phyloP scores from a whole-genome alignment of 768 basidiomycete genomes.

The Mycena pura region DNA sequence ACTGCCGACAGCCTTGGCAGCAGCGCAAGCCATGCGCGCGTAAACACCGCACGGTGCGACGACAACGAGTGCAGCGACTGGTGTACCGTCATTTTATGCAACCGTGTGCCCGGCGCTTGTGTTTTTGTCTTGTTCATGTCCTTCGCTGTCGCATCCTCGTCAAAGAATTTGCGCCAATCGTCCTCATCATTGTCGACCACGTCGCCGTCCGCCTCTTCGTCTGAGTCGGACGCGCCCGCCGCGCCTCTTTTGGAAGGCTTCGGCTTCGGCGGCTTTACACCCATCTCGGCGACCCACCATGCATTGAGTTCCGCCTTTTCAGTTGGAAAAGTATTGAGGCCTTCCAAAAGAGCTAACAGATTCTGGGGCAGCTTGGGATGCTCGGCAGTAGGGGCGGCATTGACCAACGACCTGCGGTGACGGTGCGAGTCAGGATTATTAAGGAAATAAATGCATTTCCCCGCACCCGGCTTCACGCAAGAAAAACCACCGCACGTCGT shows the following conservation, averaged over 20 bases:
- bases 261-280: slow-evolving; percentile 58
- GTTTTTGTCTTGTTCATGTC: slow-evolving; percentile 44
- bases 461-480: slow-evolving; percentile 79
- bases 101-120: slow-evolving; percentile 52
- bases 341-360: slow-evolving; percentile 70
- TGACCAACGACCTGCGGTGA: slow-evolving; percentile 41
- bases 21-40: slow-evolving; percentile 78
- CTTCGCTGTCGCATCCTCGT: slow-evolving; percentile 56
- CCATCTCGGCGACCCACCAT: slow-evolving; percentile 82
- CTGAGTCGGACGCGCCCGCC: slow-evolving; percentile 36
- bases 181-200: slow-evolving; percentile 48
- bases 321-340: slow-evolving; percentile 76
- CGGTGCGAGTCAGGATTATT: too few relatives aligned
- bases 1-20: slow-evolving; percentile 62
- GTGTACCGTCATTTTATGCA: slow-evolving; percentile 73
- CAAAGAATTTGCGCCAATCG: slow-evolving; percentile 88
- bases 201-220: slow-evolving; percentile 43
- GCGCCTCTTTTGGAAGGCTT: slow-evolving; percentile 48
- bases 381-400: slow-evolving; percentile 36
- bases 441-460: too few relatives aligned
- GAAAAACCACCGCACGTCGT: slow-evolving; percentile 91
- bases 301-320: slow-evolving; percentile 68
- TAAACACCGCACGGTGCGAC: slow-evolving; percentile 84
- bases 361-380: slow-evolving; percentile 49
- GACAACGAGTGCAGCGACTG: slow-evolving; percentile 78